Evolutionary conservation across 169 alveolate genomes (phyloP), one percentile per base, ranked within the genome.

Genomic region (Cryptosporidium viatorum): DNA sequence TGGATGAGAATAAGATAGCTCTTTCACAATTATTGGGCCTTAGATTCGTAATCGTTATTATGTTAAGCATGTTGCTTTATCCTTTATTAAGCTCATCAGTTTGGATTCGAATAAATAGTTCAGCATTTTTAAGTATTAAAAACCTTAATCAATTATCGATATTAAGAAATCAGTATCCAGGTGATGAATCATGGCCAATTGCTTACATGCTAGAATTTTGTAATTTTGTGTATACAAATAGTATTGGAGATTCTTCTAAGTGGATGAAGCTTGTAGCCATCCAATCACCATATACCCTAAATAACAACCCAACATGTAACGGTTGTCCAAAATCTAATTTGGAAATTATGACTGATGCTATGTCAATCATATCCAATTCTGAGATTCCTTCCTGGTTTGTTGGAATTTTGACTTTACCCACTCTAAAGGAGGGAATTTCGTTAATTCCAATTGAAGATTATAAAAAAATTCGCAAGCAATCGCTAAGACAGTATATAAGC

Each of bases 161-260:
- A 12, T 43, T 80, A 26, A 80, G 89, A 80, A 80, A 48, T 51
- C 89, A 80, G 62, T 62, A 80, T 33, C 89, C 89, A 14, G 89
- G 89, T 1, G 89, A 80, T 80, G 89, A 80, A 45, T 43, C 89
- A 39, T 80, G 89, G 89, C 89, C 89, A 41, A 80, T 59, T 80
- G 75, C 89, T 6, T 80, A 80, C 14, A 80, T 80, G 89, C 0
- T 80, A 26, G 75, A 65, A 33, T 59, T 80, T 23, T 41, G 69
- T 62, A 45, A 80, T 21, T 80, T 43, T 62, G 75, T 65, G 16
- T 80, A 60, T 62, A 67, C 60, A 58, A 80, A 80, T 45, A 80
- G 89, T 31, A 80, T 80, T 62, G 89, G 89, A 5, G 68, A 59
- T 33, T 65, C 89, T 18, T 80, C 80, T 35, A 80, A 80, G 14